Evolutionary conservation across 2,329 filamentous ascomycete species (phyloP), one percentile per base, ranked within the genome.

Genomic region (Cercospora nicotianae): DNA sequence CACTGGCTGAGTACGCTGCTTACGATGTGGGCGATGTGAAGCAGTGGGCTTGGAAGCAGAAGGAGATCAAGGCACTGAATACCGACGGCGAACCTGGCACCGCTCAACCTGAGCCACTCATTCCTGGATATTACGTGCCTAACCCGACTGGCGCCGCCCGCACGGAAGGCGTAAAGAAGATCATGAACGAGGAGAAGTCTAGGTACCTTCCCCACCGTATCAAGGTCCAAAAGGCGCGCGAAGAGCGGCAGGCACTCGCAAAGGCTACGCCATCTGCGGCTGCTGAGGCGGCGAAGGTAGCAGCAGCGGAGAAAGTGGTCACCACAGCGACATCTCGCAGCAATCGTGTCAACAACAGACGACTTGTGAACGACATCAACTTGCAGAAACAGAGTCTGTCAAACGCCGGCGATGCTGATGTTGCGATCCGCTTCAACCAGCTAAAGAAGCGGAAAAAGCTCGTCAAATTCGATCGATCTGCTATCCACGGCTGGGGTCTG

Each of bases 391-490:
- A 93, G 81, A 85, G 83, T 16, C 80, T 88, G 66, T 83, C 84
- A 20, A 91, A 90, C 12, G 59, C 93, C 20, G 87, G 88, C 70
- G 82, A 84, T 39, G 94, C 97, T 73, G 92, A 93, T 64, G 94
- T 97, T 75, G 93, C 95, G 31, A 88, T 99, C 75, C 91, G 94
- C 67, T 99, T 99, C 86, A 99, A 99, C 80, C 95, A 98, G 83
- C 89, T 99, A 67, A 97, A 98, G 86, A 99, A 98, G 83, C 91
- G 95, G 69, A 99, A 98, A 88, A 99, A 99, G 85, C 94, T 94
- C 1, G 95, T 99, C 79, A 95, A 96, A 78, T 99, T 99, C 81
- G 95, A 94, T 66, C 89, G 95, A 55, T 99, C 95, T 63, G 95
- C 95, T 57, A 99, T 99, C 75, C 95, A 99, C 81, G 98, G 97